These are phyloP conservation scores for Pezicula radicicola DNA, from an alignment of 2,329 filamentous ascomycete genomes.

Conservation along the genomic window DNA sequence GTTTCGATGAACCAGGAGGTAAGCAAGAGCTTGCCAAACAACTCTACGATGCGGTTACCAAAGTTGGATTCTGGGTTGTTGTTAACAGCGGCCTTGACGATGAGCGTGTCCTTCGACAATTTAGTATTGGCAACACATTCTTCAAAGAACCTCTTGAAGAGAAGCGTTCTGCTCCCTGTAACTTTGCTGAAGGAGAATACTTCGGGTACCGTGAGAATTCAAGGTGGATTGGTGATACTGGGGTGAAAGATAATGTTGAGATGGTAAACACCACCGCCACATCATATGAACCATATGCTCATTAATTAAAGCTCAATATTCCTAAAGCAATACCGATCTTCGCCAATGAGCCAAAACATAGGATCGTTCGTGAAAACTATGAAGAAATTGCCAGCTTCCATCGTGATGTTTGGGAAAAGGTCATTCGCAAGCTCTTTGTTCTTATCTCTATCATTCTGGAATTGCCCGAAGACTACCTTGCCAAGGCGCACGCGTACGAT, in stretches of 20 bases:
- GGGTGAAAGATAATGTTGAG: slow-evolving; percentile 47
- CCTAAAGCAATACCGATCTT: slow-evolving; percentile 48
- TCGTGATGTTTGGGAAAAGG: slow-evolving; percentile 40
- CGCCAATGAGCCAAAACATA: slow-evolving; percentile 36
- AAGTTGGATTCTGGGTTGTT: slow-evolving; percentile 57
- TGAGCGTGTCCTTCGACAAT: slow-evolving; percentile 55
- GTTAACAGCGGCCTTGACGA: slow-evolving; percentile 56
- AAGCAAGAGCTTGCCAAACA: slow-evolving; percentile 47
- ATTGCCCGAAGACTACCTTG: slow-evolving; percentile 53
- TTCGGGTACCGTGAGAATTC: slow-evolving; percentile 42
- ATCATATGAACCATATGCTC: not conserved
- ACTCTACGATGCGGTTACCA: slow-evolving; percentile 44
- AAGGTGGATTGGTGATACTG: slow-evolving; percentile 31
- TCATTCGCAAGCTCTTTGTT: slow-evolving; percentile 52
- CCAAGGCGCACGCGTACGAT: slow-evolving; percentile 52
- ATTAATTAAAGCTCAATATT: slow-evolving; percentile 39
- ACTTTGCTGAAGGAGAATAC: slow-evolving; percentile 37
- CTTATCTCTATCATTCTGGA: slow-evolving; percentile 60
- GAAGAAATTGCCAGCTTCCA: slow-evolving; percentile 51
- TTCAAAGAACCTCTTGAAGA: slow-evolving; percentile 53
- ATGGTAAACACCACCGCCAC: slow-evolving; percentile 31
- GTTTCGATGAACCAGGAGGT: slow-evolving; percentile 44
- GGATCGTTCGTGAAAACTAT: slow-evolving; percentile 44
- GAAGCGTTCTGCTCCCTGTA: slow-evolving; percentile 35
- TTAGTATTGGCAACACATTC: slow-evolving; percentile 55